Percentiles rank a stretch among this genome's conserved stretches.
phyloP scores from a whole-genome alignment of 768 basidiomycete genomes.

The Psilocybe subaeruginosa region DNA sequence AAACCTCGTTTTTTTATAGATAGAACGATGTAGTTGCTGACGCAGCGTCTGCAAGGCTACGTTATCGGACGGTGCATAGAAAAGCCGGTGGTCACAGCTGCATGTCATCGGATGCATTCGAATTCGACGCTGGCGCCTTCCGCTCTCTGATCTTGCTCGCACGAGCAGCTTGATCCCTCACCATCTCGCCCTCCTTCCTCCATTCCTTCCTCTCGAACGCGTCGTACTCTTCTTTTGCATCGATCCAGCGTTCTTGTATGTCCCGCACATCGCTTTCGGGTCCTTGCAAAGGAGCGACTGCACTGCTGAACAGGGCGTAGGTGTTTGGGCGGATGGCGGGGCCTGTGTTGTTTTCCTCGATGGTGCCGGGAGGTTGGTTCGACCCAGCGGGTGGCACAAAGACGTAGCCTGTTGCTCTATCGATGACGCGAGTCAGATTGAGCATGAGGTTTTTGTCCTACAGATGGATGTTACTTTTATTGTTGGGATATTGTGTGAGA shows the following conservation, averaged over 20 bases:
- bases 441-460: constrained; percentile 97
- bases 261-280: constrained; percentile 62
- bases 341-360: constrained; percentile 37
- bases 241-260: constrained; percentile 95
- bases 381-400: constrained; percentile 63
- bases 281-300: constrained; percentile 56
- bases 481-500: neutral
- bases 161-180: constrained; percentile 46
- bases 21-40: too few species aligned
- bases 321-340: constrained; percentile 60
- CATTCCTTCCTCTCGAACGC: constrained; percentile 78
- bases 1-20: too few species aligned
- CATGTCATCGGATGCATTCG: constrained; percentile 5
- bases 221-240: constrained; percentile 81
- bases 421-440: constrained; percentile 79
- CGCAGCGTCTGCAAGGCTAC: too few species aligned
- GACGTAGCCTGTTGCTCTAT: constrained; percentile 91
- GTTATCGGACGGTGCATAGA: too few species aligned
- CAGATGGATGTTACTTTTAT: neutral
- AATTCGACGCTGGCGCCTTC: constrained; percentile 14
- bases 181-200: constrained; percentile 71
- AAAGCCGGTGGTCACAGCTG: neutral
- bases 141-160: constrained; percentile 33
- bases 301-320: constrained; percentile 68
- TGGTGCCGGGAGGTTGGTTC: constrained; percentile 35